A percentile compares a stretch with the other conserved stretches of the same genome.
phyloP scores from a whole-genome alignment of 1,284 basidiomycete species.

The Austroboletus novae-zelandiae region DNA sequence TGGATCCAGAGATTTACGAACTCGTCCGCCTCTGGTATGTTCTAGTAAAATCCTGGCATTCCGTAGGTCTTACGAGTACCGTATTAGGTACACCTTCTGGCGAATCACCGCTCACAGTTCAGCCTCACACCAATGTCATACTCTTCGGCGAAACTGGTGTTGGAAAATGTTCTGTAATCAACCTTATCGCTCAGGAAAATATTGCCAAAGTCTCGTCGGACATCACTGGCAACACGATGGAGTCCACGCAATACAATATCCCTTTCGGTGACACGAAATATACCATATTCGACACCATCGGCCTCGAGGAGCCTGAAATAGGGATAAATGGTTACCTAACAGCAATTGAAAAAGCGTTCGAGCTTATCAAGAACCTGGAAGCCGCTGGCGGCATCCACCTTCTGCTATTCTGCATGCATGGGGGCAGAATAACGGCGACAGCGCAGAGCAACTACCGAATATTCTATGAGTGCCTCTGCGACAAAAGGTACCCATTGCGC shows the following conservation, averaged over 20 bases:
- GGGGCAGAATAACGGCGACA: not conserved
- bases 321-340: conserved; percentile 7
- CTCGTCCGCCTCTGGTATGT: conserved; percentile 13
- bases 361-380: not conserved
- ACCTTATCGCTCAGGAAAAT: conserved; percentile 28
- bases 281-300: conserved; percentile 39
- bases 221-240: conserved; percentile 30
- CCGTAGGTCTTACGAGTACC: conserved; percentile 9
- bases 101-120: not conserved
- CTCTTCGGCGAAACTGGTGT: conserved; percentile 34
- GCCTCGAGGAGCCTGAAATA: conserved; percentile 39
- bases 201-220: conserved; percentile 31
- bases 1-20: too few species aligned
- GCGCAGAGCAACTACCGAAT: not conserved
- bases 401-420: conserved; percentile 3
- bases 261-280: conserved; percentile 19
- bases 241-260: conserved; percentile 23
- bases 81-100: not conserved
- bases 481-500: not conserved
- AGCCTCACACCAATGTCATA: conserved; percentile 23
- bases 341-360: not conserved
- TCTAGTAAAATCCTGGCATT: not conserved
- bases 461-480: conserved; percentile 2
- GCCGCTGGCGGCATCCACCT: conserved; percentile 6
- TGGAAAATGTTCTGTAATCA: conserved; percentile 35